phyloP scores from a whole-genome alignment of 345 rosid species.

The Aquilaria malaccensis region DNA sequence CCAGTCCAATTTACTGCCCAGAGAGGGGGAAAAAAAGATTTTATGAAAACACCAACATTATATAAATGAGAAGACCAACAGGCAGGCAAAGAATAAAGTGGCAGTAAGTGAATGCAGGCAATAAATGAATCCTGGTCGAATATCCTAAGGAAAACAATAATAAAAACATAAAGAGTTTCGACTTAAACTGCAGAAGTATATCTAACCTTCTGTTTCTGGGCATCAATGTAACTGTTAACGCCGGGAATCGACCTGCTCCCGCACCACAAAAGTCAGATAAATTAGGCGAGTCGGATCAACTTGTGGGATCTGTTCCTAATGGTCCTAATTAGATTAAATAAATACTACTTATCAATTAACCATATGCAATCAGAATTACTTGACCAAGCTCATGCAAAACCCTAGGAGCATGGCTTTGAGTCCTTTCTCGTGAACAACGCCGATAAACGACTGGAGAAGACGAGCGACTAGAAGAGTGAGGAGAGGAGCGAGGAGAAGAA shows the following conservation, averaged over 20 bases:
- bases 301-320: too few species aligned
- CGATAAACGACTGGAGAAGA: conserved; percentile 37
- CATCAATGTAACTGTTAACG: conserved; percentile 67
- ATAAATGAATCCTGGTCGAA: too few species aligned
- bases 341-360: not conserved
- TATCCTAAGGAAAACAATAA: too few species aligned
- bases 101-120: too few species aligned
- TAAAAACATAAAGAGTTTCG: not conserved
- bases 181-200: conserved; percentile 4
- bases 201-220: conserved; percentile 91
- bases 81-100: not conserved
- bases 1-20: conserved; percentile 4
- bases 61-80: not conserved
- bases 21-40: not conserved
- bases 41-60: not conserved
- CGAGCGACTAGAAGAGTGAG: conserved; percentile 57
- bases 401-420: conserved; percentile 43
- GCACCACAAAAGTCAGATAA: not conserved
- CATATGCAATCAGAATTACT: conserved; percentile 29
- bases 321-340: not conserved
- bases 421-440: conserved; percentile 52
- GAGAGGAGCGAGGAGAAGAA: conserved; percentile 52
- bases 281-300: too few species aligned
- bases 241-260: conserved; percentile 69
- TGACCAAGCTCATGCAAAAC: conserved; percentile 47